Conservation (phyloP, 768 basidiomycete species). For the Rhodotorula diobovata region DNA sequence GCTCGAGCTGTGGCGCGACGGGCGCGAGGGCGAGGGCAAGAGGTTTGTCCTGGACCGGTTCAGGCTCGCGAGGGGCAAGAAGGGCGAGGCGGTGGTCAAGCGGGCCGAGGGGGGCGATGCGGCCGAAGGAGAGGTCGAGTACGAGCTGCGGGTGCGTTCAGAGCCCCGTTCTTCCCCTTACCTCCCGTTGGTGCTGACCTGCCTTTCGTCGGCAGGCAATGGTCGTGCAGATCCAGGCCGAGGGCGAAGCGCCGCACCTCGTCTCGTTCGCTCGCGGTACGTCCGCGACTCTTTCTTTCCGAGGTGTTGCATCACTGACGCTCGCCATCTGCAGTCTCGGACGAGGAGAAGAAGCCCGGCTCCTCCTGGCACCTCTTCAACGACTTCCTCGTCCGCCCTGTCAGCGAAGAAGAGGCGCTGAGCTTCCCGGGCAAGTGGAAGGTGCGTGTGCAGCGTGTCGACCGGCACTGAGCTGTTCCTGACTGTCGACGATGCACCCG, state of each 20-base stretch:
- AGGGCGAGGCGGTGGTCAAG: conserved; percentile 25
- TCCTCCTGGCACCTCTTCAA: conserved; percentile 93
- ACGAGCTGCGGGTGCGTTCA: conserved; percentile 70
- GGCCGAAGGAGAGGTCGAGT: conserved; percentile 54
- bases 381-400: conserved; percentile 82
- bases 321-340: not conserved
- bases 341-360: conserved; percentile 50
- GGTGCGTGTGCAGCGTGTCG: conserved; percentile 51
- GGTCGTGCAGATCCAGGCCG: conserved; percentile 70
- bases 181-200: not conserved
- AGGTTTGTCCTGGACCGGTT: conserved; percentile 60
- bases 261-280: conserved; percentile 70
- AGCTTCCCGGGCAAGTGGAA: conserved; percentile 90
- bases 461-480: no score
- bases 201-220: conserved; percentile 57
- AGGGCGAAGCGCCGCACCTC: conserved; percentile 70
- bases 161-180: not conserved
- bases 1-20: conserved; percentile 70
- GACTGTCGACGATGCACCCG: not conserved
- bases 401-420: conserved; percentile 79
- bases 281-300: not conserved
- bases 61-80: conserved; percentile 8
- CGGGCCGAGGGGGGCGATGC: conserved; percentile 49
- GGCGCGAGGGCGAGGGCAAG: conserved; percentile 21
- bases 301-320: not conserved